These are phyloP conservation scores for Coemansia sp. DNA, from an alignment of 192 early-diverging fungal genomes.

Conservation along the genomic window DNA sequence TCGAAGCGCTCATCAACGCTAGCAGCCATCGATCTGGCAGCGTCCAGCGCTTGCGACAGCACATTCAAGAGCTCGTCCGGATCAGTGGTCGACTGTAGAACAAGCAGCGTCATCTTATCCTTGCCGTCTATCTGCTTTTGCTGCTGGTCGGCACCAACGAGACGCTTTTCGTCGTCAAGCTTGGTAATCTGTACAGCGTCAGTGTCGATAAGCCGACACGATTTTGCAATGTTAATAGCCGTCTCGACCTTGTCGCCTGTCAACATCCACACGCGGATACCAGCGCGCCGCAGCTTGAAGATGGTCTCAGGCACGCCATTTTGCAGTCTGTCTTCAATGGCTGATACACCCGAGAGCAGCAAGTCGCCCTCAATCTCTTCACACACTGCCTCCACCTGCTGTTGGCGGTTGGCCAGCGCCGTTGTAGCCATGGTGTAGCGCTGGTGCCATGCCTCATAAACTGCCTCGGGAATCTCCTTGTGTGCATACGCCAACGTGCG, in stretches of 20 bases:
- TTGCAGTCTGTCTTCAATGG: constrained; percentile 89
- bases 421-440: constrained; percentile 68
- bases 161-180: constrained; percentile 13
- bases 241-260: constrained; percentile 92
- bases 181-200: constrained; percentile 27
- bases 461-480: constrained; percentile 58
- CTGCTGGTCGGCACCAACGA: background rate
- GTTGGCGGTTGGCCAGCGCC: constrained; percentile 62
- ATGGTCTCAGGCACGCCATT: constrained; percentile 84
- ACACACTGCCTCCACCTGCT: constrained; percentile 62
- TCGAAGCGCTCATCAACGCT: constrained; percentile 45
- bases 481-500: constrained; percentile 81
- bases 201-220: constrained; percentile 65
- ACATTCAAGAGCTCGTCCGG: constrained; percentile 16
- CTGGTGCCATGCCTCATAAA: constrained; percentile 67
- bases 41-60: constrained; percentile 22
- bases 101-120: constrained; percentile 27
- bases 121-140: background rate
- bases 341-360: constrained; percentile 76
- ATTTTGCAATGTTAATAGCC: constrained; percentile 86
- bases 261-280: constrained; percentile 86
- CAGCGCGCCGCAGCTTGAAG: constrained; percentile 68
- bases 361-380: constrained; percentile 74
- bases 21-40: constrained; percentile 14
- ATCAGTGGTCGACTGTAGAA: constrained; percentile 36